Evolutionary conservation across 495 filamentous ascomycete species (phyloP).

Genomic region (Penicillium robsamsonii): DNA sequence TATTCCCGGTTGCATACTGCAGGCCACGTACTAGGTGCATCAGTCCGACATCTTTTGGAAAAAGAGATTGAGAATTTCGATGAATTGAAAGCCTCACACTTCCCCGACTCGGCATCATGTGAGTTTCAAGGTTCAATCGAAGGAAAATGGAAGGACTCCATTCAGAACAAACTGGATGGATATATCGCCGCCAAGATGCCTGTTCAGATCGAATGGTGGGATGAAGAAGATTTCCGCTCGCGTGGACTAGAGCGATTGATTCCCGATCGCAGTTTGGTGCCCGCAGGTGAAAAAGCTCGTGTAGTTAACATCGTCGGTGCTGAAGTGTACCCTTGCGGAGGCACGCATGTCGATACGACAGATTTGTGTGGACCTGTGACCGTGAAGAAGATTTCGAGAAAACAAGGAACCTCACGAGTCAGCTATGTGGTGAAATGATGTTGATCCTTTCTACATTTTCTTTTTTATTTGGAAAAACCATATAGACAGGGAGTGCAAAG

Average conservation of each 20-base stretch:
- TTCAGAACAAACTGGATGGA: conserved; percentile 54
- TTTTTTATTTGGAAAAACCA: neutral
- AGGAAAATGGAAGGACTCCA: conserved; percentile 54
- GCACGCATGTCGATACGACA: conserved; percentile 59
- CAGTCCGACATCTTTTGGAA: conserved; percentile 53
- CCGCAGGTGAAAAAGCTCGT: conserved; percentile 48
- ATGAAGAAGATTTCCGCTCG: conserved; percentile 47
- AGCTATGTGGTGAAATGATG: conserved; percentile 44
- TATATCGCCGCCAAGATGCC: conserved; percentile 49
- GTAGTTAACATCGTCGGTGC: conserved; percentile 57
- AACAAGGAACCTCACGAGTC: conserved; percentile 54
- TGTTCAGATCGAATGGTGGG: conserved; percentile 61
- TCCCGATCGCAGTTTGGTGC: conserved; percentile 45
- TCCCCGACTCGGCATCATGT: conserved; percentile 56
- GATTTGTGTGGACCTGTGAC: conserved; percentile 50
- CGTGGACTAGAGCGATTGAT: conserved; percentile 45
- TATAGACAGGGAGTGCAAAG: neutral
- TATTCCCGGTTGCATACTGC: conserved; percentile 64
- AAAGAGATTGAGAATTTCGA: conserved; percentile 49
- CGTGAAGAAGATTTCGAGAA: conserved; percentile 60
- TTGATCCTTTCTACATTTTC: neutral
- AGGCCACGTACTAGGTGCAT: conserved; percentile 60
- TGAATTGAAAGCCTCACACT: conserved; percentile 63
- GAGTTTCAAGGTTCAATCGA: conserved; percentile 61
- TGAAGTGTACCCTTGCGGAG: conserved; percentile 63